Conservation (phyloP, 768 basidiomycete genomes). For the Termitomyces sp. region DNA sequence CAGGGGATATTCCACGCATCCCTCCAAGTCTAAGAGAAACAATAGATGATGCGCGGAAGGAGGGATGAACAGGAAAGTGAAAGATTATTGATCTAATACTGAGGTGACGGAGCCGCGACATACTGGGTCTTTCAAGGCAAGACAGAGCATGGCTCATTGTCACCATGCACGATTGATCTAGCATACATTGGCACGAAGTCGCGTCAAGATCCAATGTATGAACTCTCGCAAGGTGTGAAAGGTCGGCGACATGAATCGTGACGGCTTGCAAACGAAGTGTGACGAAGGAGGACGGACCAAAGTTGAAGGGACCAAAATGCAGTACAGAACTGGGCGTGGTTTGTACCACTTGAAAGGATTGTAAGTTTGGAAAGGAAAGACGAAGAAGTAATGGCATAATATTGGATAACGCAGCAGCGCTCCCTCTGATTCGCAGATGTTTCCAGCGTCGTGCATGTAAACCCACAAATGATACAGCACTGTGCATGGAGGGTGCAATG, state of each 20-base stretch:
- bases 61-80: not conserved
- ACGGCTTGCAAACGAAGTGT: not conserved
- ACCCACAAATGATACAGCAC: not conserved
- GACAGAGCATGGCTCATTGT: not conserved
- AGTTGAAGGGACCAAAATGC: not conserved
- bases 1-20: not conserved
- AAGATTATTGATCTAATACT: not conserved
- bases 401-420: not conserved
- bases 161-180: not conserved
- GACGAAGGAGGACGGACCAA: not conserved
- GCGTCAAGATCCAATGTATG: not conserved
- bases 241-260: not conserved
- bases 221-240: not conserved
- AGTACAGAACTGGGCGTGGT: not conserved
- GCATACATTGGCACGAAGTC: not conserved
- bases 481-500: not conserved
- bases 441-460: not conserved
- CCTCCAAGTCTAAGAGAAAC: not conserved
- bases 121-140: not conserved
- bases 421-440: not conserved
- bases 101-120: not conserved
- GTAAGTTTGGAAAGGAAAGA: not conserved
- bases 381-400: not conserved
- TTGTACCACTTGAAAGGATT: not conserved
- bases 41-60: not conserved